Conservation (phyloP, 495 filamentous ascomycete species). For the Daldinia concentrica region DNA sequence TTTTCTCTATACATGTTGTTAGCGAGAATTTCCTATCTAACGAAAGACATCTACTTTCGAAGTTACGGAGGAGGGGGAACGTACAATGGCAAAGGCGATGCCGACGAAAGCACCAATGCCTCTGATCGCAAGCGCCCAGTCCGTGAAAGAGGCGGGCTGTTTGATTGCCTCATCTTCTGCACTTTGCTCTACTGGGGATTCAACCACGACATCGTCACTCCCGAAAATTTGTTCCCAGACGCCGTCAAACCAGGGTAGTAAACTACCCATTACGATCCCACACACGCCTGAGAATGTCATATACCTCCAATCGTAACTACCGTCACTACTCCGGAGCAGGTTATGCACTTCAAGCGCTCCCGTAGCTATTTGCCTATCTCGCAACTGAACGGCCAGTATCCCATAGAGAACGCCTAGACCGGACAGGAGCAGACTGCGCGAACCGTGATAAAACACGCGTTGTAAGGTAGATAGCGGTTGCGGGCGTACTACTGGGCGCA, state of each 20-base stretch:
- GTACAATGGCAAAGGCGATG: conserved; percentile 94
- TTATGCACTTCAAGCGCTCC: conserved; percentile 67
- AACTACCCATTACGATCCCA: conserved; percentile 77
- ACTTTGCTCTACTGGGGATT: conserved; percentile 23
- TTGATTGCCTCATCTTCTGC: conserved; percentile 32
- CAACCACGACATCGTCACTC: conserved; percentile 24
- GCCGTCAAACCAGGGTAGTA: conserved; percentile 86
- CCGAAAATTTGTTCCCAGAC: conserved; percentile 59
- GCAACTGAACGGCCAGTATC: conserved; percentile 80
- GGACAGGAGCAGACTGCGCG: conserved; percentile 75
- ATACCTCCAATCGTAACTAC: conserved; percentile 70
- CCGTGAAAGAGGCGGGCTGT: conserved; percentile 50
- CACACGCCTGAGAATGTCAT: conserved; percentile 81
- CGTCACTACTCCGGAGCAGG: conserved; percentile 51
- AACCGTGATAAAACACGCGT: conserved; percentile 49
- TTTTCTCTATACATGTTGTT: conserved; percentile 67
- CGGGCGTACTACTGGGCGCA: conserved; percentile 20
- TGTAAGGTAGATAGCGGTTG: conserved; percentile 33
- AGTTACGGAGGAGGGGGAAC: conserved; percentile 40
- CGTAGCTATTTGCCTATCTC: conserved; percentile 28
- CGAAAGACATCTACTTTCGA: conserved; percentile 8
- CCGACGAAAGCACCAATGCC: conserved; percentile 94
- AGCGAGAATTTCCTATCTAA: conserved; percentile 12
- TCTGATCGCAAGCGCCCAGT: conserved; percentile 84
- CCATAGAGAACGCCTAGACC: conserved; percentile 86